Evolutionary conservation across 805 yeast species (phyloP).

Genomic region (Debaryomyces prosopidis): DNA sequence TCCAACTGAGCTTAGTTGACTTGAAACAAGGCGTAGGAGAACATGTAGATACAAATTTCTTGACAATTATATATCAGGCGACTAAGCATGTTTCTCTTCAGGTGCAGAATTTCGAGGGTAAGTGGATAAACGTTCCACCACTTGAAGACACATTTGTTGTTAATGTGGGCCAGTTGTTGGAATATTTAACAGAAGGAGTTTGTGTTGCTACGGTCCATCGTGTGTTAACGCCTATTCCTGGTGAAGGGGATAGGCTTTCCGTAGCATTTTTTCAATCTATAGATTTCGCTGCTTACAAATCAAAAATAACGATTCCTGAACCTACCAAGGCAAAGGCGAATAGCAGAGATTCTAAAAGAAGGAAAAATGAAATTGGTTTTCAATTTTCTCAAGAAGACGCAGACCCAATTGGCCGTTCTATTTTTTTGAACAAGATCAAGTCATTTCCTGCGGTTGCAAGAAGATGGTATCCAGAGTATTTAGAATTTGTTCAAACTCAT

Average conservation of each 20-base stretch:
- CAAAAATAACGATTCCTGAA: constrained; percentile 26
- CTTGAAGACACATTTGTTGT: constrained; percentile 50
- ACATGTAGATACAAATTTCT: constrained; percentile 66
- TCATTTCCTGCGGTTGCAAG: constrained; percentile 43
- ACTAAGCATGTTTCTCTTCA: constrained; percentile 48
- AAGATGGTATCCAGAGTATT: constrained; percentile 40
- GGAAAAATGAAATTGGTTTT: constrained; percentile 38
- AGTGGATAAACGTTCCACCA: constrained; percentile 56
- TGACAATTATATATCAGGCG: constrained; percentile 61
- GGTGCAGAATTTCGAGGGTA: constrained; percentile 52
- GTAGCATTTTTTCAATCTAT: constrained; percentile 50
- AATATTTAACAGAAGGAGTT: constrained; percentile 56
- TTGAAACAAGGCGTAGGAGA: constrained; percentile 46
- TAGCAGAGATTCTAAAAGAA: constrained; percentile 35
- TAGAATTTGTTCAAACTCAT: constrained; percentile 23
- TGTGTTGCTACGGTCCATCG: constrained; percentile 60
- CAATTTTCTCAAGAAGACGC: constrained; percentile 35
- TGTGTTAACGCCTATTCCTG: constrained; percentile 44
- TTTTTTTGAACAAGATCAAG: constrained; percentile 43
- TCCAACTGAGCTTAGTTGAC: constrained; percentile 25
- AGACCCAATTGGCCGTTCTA: constrained; percentile 44
- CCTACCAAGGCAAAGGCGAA: constrained; percentile 26
- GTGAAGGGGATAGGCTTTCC: constrained; percentile 40
- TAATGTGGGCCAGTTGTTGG: constrained; percentile 63
- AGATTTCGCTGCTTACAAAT: constrained; percentile 33